These are phyloP conservation scores for Coleophoma crateriformis DNA, from an alignment of 2,329 filamentous ascomycete species.

Conservation along the genomic window DNA sequence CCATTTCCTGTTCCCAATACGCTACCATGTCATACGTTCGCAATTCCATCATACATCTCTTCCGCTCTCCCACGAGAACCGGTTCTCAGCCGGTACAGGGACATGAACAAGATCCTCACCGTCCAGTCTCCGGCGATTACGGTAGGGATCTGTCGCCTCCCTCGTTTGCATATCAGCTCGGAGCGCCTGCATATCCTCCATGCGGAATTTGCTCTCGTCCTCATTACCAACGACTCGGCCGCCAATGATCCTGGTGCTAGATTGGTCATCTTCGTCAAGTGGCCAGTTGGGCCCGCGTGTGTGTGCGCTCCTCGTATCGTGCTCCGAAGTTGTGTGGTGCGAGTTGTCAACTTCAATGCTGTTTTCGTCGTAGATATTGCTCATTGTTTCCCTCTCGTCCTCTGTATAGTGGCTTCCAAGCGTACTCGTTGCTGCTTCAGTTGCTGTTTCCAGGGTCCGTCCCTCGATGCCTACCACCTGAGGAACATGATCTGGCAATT, in stretches of 20 bases:
- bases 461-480: slow-evolving; percentile 23
- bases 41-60: too few relatives aligned
- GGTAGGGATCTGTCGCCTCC: slow-evolving; percentile 9
- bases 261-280: not conserved
- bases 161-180: slow-evolving; percentile 8
- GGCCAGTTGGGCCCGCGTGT: not conserved
- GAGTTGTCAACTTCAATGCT: slow-evolving; percentile 3
- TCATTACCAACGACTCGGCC: slow-evolving; percentile 4
- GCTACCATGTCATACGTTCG: too few relatives aligned
- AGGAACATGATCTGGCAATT: slow-evolving; percentile 28
- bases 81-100: slow-evolving; percentile 15
- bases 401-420: slow-evolving; percentile 53
- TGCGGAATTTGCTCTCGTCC: slow-evolving; percentile 11
- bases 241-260: not conserved
- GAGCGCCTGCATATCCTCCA: slow-evolving; percentile 7
- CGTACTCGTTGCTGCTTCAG: slow-evolving; percentile 24
- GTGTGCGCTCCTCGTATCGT: not conserved
- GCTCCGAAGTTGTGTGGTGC: slow-evolving; percentile 1
- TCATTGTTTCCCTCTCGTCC: slow-evolving; percentile 35
- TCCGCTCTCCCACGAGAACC: slow-evolving; percentile 17
- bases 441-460: slow-evolving; percentile 12
- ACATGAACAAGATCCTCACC: slow-evolving; percentile 20
- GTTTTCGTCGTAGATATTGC: slow-evolving; percentile 1
- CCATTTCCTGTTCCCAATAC: too few relatives aligned
- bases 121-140: slow-evolving; percentile 12